A percentile compares a stretch with the other conserved stretches of the same genome.
These are phyloP conservation scores for Epichloe uncinata DNA, from an alignment of 2,329 filamentous ascomycete species.

Conservation along the genomic window DNA sequence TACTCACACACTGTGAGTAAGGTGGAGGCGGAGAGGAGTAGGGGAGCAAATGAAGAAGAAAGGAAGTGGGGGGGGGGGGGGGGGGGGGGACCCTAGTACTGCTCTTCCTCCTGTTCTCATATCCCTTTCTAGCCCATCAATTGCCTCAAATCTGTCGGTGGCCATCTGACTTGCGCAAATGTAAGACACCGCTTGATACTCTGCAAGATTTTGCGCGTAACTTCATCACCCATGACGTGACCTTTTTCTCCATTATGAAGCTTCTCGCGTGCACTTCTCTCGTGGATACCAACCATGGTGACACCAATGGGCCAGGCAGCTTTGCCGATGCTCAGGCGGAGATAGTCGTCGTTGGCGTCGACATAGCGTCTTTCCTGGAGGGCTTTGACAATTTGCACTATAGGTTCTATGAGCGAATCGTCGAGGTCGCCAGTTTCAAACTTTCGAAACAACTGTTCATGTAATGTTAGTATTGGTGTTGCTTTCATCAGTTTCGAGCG, in stretches of 20 bases:
- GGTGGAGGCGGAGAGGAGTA: too few species aligned
- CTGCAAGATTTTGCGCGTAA: conserved; percentile 89
- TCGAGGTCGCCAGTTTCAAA: conserved; percentile 73
- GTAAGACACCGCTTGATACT: conserved; percentile 95
- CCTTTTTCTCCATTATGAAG: conserved; percentile 77
- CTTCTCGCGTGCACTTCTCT: conserved; percentile 89
- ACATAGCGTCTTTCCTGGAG: conserved; percentile 88
- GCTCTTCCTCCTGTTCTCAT: neutral
- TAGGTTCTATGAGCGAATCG: conserved; percentile 62
- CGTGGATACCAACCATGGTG: conserved; percentile 99
- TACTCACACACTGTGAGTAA: too few species aligned
- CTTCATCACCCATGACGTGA: conserved; percentile 94
- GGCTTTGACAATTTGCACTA: conserved; percentile 83
- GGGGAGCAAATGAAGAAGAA: too few species aligned
- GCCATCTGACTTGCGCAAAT: conserved; percentile 95
- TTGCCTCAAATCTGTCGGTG: conserved; percentile 81
- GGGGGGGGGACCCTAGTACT: too few species aligned
- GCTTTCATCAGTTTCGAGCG: neutral
- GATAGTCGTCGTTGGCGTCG: conserved; percentile 89
- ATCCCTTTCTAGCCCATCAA: conserved; percentile 56
- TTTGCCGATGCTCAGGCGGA: conserved; percentile 86
- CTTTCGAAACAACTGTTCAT: conserved; percentile 59
- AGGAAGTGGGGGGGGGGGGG: rapidly evolving
- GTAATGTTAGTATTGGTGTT: neutral
- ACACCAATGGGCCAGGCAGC: conserved; percentile 98